phyloP scores from a whole-genome alignment of 441 rosid genomes.

The Kokia cookei region DNA sequence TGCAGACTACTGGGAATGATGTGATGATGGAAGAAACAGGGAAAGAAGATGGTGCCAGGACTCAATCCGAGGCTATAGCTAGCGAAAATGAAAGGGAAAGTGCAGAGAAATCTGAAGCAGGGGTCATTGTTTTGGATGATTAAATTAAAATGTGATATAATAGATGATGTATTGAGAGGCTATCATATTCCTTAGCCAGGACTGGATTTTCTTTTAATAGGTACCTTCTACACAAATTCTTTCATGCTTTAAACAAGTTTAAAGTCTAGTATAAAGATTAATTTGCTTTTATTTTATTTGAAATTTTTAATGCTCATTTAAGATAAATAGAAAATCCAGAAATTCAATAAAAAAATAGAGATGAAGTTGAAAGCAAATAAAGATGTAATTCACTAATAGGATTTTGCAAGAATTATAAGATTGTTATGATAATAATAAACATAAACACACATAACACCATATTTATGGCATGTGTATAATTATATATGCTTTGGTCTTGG shows the following conservation, averaged over 20 bases:
- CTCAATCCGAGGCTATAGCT: neutral
- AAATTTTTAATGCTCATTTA: neutral
- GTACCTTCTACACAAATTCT: neutral
- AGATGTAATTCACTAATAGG: neutral
- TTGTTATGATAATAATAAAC: neutral
- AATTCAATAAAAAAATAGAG: neutral
- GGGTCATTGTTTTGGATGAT: slow-evolving; percentile 35
- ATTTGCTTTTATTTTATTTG: neutral
- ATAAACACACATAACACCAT: neutral
- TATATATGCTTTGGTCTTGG: neutral
- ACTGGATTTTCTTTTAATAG: neutral
- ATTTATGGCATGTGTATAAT: neutral
- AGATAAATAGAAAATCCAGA: neutral
- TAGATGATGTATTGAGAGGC: neutral
- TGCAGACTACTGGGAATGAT: neutral
- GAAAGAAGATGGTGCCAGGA: neutral
- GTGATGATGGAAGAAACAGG: neutral
- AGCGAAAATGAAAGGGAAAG: neutral
- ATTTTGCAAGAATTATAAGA: neutral
- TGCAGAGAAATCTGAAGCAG: neutral
- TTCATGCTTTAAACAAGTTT: neutral
- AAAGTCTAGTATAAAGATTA: neutral
- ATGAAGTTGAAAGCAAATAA: neutral
- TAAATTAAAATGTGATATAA: slow-evolving; percentile 5
- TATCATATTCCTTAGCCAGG: neutral